Percentiles rank a stretch among this genome's conserved stretches.
These are phyloP conservation scores for Hericium coralloides DNA, from an alignment of 768 basidiomycete species.

Conservation along the genomic window DNA sequence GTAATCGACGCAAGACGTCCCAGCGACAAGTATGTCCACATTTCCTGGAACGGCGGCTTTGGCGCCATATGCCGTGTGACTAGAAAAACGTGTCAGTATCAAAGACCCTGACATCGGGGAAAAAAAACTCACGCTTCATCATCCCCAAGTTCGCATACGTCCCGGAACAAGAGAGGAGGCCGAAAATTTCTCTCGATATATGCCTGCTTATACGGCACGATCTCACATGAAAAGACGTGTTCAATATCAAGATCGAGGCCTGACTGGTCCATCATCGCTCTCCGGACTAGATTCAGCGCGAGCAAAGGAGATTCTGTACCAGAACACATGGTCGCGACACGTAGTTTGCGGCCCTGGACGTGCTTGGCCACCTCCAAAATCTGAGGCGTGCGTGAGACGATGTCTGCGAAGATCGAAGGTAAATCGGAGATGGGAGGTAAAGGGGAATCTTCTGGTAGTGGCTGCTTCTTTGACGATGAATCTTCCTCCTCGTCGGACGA, in stretches of 20 bases:
- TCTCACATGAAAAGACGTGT: slow-evolving; percentile 95
- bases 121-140: slow-evolving; percentile 55
- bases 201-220: slow-evolving; percentile 95
- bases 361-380: slow-evolving; percentile 59
- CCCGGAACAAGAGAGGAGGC: slow-evolving; percentile 86
- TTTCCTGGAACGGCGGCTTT: slow-evolving; percentile 80
- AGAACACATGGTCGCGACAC: slow-evolving; percentile 96
- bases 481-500: slow-evolving; percentile 20
- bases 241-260: slow-evolving; percentile 61
- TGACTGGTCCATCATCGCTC: slow-evolving; percentile 62
- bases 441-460: slow-evolving; percentile 48
- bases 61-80: slow-evolving; percentile 89
- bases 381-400: slow-evolving; percentile 55
- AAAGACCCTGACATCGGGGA: slow-evolving; percentile 2
- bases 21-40: slow-evolving; percentile 85
- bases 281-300: slow-evolving; percentile 77
- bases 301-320: slow-evolving; percentile 93
- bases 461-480: slow-evolving; percentile 27
- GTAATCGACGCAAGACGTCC: slow-evolving; percentile 95
- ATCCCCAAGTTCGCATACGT: slow-evolving; percentile 84
- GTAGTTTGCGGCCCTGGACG: slow-evolving; percentile 71
- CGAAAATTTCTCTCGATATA: slow-evolving; percentile 96
- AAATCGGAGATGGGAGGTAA: slow-evolving; percentile 72
- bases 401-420: slow-evolving; percentile 67
- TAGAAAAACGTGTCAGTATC: slow-evolving; percentile 21